Base-by-base conservation (phyloP, 202 grass and related monocot species). In the Tripidium arundinaceum region DNA sequence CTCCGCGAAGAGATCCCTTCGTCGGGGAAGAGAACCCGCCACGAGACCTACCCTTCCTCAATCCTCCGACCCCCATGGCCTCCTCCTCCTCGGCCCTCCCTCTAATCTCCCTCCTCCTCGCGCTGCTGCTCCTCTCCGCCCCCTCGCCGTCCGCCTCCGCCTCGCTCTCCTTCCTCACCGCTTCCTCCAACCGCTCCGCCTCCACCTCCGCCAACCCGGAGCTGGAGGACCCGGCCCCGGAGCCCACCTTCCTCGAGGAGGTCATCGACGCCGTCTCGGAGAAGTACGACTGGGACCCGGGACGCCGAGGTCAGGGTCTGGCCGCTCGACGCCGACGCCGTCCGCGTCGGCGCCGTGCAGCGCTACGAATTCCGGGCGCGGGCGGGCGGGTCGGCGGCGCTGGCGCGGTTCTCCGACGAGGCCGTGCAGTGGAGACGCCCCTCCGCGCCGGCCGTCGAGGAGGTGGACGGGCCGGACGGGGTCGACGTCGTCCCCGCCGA, bases 221-320 rank as follows among this genome's bases (percentile, higher is more conserved):
- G 5, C 54, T 60, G 24, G 70, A 66, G 46, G 81, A 66, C 33
- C 42, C 28, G 18, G 40, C 19, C 31, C 52, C 61, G 61, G 79
- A 86, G 13, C 79, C 74, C 25, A 84, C 80, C 12, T 96, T 99
- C 74, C 80, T 99, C 9, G 65, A 85, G 21, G 90, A 91, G 79
- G 81, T 99, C 82, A 79, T 88, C 13, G 82, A 93, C 52, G 77
- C 84, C 37, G 79, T 96, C 24, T 76, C 90, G 22, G 83, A 79
- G 65, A 99, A 86, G 86, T 91, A 95, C 76, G 57, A 59, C 43
- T 99, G 96, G 96, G 88, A 92, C 43, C 87, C 72, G 7, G n/a
- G 74, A 90, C 39, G 77, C 86, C 11, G 89, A 86, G 55, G 85
- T 88, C 22, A 63, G 86, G 74, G 77, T 95, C 76, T 84, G 81